Percentiles rank a stretch among this genome's conserved stretches.
These are phyloP conservation scores for Middelhovenomyces tepae DNA, from an alignment of 805 yeast genomes.

Conservation along the genomic window DNA sequence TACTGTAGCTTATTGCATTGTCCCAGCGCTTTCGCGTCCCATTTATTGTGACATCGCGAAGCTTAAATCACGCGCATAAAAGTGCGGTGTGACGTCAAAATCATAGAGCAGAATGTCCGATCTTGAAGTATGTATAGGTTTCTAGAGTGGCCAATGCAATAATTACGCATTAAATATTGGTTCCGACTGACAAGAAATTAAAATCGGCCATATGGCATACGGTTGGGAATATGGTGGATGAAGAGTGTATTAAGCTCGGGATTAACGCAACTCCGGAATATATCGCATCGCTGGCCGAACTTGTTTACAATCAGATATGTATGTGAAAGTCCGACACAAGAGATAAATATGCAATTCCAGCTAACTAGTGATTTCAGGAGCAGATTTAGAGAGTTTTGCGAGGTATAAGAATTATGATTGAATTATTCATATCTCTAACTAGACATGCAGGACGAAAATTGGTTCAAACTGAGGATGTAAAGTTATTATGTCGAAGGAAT, in stretches of 20 bases:
- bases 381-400: slow-evolving; percentile 25
- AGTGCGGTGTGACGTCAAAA: too few species aligned
- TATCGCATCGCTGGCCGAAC: slow-evolving; percentile 25
- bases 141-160: too few species aligned
- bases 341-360: slow-evolving; percentile 2
- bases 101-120: too few species aligned
- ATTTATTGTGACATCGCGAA: too few species aligned
- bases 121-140: too few species aligned
- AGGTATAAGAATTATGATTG: slow-evolving; percentile 12
- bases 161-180: too few species aligned
- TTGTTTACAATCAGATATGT: slow-evolving; percentile 25
- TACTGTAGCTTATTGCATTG: too few species aligned
- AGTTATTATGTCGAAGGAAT: slow-evolving; percentile 25
- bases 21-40: too few species aligned
- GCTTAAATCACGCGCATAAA: too few species aligned
- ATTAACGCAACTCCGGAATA: slow-evolving; percentile 24
- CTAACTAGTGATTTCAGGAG: slow-evolving; percentile 19
- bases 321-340: slow-evolving; percentile 3
- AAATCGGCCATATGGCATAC: slow-evolving; percentile 25
- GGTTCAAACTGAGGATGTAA: slow-evolving; percentile 21
- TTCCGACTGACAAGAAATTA: too few species aligned
- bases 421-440: not conserved
- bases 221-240: slow-evolving; percentile 23
- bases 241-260: slow-evolving; percentile 19
- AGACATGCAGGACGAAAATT: slow-evolving; percentile 26